Conservation (phyloP, 1,284 basidiomycete genomes). For the Phellopilus nigrolimitatus region DNA sequence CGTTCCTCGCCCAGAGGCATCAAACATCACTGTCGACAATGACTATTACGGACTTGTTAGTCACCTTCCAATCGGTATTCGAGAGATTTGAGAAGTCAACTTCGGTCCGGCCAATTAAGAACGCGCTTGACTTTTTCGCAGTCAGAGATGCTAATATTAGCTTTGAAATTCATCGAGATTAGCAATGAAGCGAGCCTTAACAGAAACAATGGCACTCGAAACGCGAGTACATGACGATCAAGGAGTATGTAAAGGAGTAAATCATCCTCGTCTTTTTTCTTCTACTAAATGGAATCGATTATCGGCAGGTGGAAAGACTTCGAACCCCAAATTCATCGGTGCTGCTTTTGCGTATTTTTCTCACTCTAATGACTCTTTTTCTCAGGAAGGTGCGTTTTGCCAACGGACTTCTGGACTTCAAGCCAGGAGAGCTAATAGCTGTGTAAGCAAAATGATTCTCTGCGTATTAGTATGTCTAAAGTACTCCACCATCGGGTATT, state of each 20-base stretch:
- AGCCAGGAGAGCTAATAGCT: conserved; percentile 31
- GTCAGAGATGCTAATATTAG: conserved; percentile 43
- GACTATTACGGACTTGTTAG: conserved; percentile 52
- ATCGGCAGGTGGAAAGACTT: conserved; percentile 31
- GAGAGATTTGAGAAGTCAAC: conserved; percentile 70
- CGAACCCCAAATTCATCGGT: conserved; percentile 28
- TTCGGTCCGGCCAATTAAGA: conserved; percentile 52
- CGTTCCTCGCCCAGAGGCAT: conserved; percentile 61
- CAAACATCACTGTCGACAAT: conserved; percentile 50
- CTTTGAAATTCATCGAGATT: conserved; percentile 48
- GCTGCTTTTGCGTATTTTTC: conserved; percentile 8
- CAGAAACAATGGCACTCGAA: conserved; percentile 42
- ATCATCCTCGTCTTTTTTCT: conserved; percentile 21
- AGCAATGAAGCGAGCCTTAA: conserved; percentile 63
- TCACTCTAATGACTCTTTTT: conserved; percentile 18
- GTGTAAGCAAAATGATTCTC: conserved; percentile 29
- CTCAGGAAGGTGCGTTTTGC: conserved; percentile 27
- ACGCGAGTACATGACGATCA: conserved; percentile 37
- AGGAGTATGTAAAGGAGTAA: conserved; percentile 52
- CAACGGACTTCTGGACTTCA: conserved; percentile 30
- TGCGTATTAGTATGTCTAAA: conserved; percentile 12
- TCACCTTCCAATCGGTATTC: conserved; percentile 52
- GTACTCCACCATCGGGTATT: neutral
- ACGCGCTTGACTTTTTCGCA: conserved; percentile 43
- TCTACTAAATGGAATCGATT: conserved; percentile 27